These are phyloP conservation scores for Lachnum nothofagi DNA, from an alignment of 2,329 filamentous ascomycete species.

Conservation along the genomic window DNA sequence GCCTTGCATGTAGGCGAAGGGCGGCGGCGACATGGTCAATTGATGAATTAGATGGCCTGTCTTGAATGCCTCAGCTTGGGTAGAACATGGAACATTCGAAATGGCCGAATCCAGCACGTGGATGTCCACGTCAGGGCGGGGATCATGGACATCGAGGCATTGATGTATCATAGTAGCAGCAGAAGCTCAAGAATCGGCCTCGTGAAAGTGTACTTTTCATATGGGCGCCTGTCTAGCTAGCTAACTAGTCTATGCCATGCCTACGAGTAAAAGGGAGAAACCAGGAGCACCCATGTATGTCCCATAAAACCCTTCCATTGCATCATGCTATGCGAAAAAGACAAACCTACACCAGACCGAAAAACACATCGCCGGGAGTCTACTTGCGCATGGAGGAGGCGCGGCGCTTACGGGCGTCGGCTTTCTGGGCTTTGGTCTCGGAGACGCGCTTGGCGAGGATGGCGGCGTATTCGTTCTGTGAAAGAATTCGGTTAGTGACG, in stretches of 20 bases:
- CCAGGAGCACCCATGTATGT: neutral
- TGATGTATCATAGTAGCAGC: too few species aligned
- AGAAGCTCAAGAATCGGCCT: too few species aligned
- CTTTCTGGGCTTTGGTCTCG: slow-evolving; percentile 92
- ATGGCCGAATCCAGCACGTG: too few species aligned
- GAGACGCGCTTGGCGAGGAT: slow-evolving; percentile 93
- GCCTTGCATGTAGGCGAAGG: too few species aligned
- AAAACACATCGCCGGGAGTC: slow-evolving; percentile 31
- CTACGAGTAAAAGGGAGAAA: neutral
- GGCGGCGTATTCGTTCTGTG: slow-evolving; percentile 91
- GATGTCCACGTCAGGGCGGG: too few species aligned
- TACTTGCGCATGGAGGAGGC: slow-evolving; percentile 93
- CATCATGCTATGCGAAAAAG: slow-evolving; percentile 7
- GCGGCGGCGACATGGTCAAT: too few species aligned
- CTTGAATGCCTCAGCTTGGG: too few species aligned
- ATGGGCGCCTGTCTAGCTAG: neutral
- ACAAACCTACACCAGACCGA: slow-evolving; percentile 13
- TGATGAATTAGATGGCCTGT: too few species aligned
- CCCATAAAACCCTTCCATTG: slow-evolving; percentile 3
- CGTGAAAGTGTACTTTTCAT: neutral
- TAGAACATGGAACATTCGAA: too few species aligned
- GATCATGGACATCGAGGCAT: too few species aligned
- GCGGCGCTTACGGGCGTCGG: slow-evolving; percentile 92
- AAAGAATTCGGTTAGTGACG: slow-evolving; percentile 35
- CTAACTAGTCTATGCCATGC: neutral